Conservation (phyloP, 2,329 filamentous ascomycete species). For the Rhynchosporium agropyri region DNA sequence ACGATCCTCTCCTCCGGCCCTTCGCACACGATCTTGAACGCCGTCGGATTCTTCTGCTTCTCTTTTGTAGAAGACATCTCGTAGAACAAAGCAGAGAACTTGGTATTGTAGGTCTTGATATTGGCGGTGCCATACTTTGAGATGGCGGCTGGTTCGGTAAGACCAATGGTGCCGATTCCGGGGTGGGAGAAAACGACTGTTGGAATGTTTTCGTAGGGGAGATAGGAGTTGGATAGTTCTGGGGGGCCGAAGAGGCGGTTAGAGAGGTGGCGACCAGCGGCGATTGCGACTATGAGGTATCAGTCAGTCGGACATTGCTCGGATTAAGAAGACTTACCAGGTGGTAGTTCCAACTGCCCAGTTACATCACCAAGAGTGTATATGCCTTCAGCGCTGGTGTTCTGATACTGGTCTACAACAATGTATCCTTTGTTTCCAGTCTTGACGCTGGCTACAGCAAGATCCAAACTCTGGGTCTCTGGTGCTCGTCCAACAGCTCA, state of each 20-base stretch:
- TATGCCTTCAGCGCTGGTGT: slow-evolving; percentile 74
- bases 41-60: slow-evolving; percentile 76
- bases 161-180: slow-evolving; percentile 77
- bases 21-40: slow-evolving; percentile 77
- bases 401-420: slow-evolving; percentile 78
- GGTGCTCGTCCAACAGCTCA: slow-evolving; percentile 83
- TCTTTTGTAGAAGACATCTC: slow-evolving; percentile 73
- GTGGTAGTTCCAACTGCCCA: slow-evolving; percentile 79
- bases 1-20: slow-evolving; percentile 83
- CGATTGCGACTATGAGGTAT: slow-evolving; percentile 70
- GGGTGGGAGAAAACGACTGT: slow-evolving; percentile 88
- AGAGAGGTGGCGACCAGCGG: slow-evolving; percentile 75
- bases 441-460: slow-evolving; percentile 72
- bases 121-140: slow-evolving; percentile 72
- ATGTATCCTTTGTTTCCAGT: slow-evolving; percentile 69
- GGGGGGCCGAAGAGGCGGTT: slow-evolving; percentile 77
- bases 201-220: slow-evolving; percentile 78
- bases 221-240: slow-evolving; percentile 61
- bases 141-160: slow-evolving; percentile 78
- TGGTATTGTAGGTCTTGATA: slow-evolving; percentile 79
- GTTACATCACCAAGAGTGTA: slow-evolving; percentile 83
- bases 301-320: background rate
- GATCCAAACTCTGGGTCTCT: slow-evolving; percentile 69
- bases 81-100: slow-evolving; percentile 86
- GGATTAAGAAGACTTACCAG: slow-evolving; percentile 41